phyloP scores from a whole-genome alignment of 352 stramenopile species.

The Phytophthora pisi region DNA sequence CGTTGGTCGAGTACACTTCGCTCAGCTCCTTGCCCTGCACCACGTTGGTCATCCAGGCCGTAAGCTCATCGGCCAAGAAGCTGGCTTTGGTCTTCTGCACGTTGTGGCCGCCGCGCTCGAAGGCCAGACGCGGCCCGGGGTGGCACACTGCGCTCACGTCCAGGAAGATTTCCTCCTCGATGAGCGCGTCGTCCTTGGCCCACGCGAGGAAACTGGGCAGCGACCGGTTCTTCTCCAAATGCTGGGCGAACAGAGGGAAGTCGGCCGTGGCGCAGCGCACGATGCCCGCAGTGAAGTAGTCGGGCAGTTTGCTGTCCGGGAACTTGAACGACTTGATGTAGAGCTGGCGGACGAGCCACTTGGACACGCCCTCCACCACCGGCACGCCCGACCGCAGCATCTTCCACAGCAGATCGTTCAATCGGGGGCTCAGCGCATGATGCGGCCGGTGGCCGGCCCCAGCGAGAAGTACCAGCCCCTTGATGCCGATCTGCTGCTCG shows the following conservation, averaged over 20 bases:
- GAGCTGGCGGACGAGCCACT: constrained; percentile 43
- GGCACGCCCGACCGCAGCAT: constrained; percentile 36
- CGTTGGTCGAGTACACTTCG: constrained; percentile 13
- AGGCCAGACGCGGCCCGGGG: constrained; percentile 47
- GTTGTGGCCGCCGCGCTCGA: constrained; percentile 67
- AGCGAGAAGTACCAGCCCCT: constrained; percentile 56
- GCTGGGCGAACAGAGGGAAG: constrained; percentile 41
- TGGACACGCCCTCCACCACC: constrained; percentile 20
- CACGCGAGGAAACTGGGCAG: constrained; percentile 59
- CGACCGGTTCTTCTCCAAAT: constrained; percentile 38
- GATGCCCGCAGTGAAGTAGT: constrained; percentile 68
- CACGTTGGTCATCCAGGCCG: constrained; percentile 53
- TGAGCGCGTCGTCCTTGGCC: constrained; percentile 64
- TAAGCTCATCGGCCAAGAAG: constrained; percentile 46
- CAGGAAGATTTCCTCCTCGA: constrained; percentile 60
- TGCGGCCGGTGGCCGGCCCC: constrained; percentile 56
- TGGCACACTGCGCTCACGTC: constrained; percentile 43
- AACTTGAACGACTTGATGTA: constrained; percentile 62
- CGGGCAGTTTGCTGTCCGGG: constrained; percentile 39
- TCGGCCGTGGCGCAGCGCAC: constrained; percentile 55
- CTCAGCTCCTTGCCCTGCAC: constrained; percentile 11
- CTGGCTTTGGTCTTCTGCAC: constrained; percentile 74
- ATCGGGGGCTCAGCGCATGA: constrained; percentile 40
- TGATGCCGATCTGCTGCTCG: constrained; percentile 37
- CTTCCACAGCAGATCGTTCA: constrained; percentile 39